These are phyloP conservation scores for Alternaria conjuncta DNA, from an alignment of 2,329 filamentous ascomycete species.

Conservation along the genomic window DNA sequence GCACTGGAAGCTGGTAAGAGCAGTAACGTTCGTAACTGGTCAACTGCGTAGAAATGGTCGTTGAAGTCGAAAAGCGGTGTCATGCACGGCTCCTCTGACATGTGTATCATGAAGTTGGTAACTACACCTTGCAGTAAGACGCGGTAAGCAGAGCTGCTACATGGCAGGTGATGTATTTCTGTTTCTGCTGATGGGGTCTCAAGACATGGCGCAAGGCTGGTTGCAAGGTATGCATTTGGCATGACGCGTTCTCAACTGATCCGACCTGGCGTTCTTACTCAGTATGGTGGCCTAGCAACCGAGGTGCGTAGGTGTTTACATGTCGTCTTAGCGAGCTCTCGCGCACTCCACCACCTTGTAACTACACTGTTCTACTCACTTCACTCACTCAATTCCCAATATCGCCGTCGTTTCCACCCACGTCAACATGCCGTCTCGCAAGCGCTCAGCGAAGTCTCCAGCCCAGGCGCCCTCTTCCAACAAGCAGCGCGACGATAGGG, in stretches of 20 bases:
- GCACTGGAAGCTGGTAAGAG: too few relatives aligned
- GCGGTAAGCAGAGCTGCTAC: too few relatives aligned
- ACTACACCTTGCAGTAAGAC: background rate
- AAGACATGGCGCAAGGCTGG: too few relatives aligned
- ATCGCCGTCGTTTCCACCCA: background rate
- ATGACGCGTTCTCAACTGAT: background rate
- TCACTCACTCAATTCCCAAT: too few relatives aligned
- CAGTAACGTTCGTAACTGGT: too few relatives aligned
- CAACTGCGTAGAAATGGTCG: accelerated
- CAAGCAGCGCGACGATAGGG: background rate
- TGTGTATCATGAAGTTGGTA: too few relatives aligned
- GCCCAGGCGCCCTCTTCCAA: background rate
- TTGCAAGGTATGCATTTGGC: too few relatives aligned
- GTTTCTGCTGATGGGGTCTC: too few relatives aligned
- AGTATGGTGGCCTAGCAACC: background rate
- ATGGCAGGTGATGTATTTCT: accelerated
- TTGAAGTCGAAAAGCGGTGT: background rate
- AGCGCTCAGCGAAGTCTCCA: background rate
- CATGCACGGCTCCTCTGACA: background rate
- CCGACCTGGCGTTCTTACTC: background rate
- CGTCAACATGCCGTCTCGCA: background rate
- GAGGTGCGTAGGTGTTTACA: background rate
- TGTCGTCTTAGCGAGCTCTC: background rate
- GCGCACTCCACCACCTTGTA: background rate
- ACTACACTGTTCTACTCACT: too few relatives aligned